phyloP scores from a whole-genome alignment of 345 rosid genomes.

The Populus tremula region DNA sequence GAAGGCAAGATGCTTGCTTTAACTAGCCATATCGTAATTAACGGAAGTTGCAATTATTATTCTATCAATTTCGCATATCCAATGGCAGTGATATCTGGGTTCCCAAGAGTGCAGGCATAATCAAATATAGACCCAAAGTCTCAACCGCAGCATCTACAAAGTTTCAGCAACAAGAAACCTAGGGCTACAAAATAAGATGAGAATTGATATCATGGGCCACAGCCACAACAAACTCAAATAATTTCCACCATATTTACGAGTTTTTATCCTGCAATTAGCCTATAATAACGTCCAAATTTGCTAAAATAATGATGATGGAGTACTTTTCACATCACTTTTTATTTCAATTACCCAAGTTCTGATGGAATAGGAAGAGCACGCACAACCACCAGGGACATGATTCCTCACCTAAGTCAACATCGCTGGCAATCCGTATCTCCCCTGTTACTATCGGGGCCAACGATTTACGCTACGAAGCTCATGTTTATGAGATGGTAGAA shows the following conservation, averaged over 20 bases:
- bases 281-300: background rate
- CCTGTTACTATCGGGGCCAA: no score
- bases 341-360: background rate
- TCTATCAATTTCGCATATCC: background rate
- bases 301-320: background rate
- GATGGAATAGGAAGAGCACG: background rate
- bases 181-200: background rate
- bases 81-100: background rate
- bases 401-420: background rate
- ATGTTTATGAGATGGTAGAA: no score
- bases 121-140: background rate
- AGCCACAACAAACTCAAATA: background rate
- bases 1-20: background rate
- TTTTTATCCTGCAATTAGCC: background rate
- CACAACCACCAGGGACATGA: background rate
- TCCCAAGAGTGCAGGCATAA: background rate
- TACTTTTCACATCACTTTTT: background rate
- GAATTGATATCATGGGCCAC: constrained; percentile 3
- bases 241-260: background rate
- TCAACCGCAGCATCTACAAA: background rate
- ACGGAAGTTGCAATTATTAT: no score
- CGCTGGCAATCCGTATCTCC: no score
- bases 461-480: no score
- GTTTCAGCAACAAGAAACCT: background rate
- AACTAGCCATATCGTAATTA: background rate